Evolutionary conservation across 495 filamentous ascomycete genomes (phyloP).

Genomic region (Xanthoparmelia taractica): DNA sequence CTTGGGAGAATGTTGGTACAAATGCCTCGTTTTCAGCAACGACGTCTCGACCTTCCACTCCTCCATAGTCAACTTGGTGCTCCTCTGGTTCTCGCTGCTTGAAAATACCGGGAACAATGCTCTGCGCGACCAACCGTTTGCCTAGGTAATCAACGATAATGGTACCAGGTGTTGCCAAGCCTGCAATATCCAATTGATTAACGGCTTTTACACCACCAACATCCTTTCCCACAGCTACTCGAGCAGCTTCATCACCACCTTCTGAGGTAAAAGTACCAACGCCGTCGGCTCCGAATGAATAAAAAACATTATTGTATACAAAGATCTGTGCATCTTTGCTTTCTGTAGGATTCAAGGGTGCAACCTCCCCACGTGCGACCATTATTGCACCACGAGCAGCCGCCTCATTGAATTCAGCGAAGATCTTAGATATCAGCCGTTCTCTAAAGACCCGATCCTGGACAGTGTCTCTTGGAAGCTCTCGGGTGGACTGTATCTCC

Average conservation of each 20-base stretch:
- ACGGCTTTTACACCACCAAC: constrained; percentile 87
- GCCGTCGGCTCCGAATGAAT: constrained; percentile 95
- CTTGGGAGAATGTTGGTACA: constrained; percentile 74
- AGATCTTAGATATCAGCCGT: constrained; percentile 85
- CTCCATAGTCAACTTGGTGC: constrained; percentile 98
- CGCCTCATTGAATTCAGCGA: constrained; percentile 95
- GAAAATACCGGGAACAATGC: constrained; percentile 98
- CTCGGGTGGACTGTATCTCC: constrained; percentile 93
- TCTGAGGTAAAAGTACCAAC: constrained; percentile 95
- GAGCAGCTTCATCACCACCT: constrained; percentile 93
- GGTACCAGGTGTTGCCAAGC: constrained; percentile 89
- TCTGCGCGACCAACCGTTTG: constrained; percentile 95
- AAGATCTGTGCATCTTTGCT: constrained; percentile 91
- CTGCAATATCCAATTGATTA: constrained; percentile 92
- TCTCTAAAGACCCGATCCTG: constrained; percentile 97
- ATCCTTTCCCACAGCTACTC: constrained; percentile 95
- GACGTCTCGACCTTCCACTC: constrained; percentile 93
- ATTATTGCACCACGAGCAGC: constrained; percentile 88
- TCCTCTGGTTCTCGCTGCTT: constrained; percentile 95
- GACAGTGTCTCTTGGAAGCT: constrained; percentile 83
- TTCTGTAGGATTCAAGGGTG: constrained; percentile 95
- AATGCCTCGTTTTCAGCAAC: constrained; percentile 85
- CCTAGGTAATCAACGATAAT: constrained; percentile 96
- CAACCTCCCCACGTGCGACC: constrained; percentile 86
- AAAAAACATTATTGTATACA: constrained; percentile 99